These are phyloP conservation scores for Moringa oleifera DNA, from an alignment of 345 rosid genomes.

Conservation along the genomic window DNA sequence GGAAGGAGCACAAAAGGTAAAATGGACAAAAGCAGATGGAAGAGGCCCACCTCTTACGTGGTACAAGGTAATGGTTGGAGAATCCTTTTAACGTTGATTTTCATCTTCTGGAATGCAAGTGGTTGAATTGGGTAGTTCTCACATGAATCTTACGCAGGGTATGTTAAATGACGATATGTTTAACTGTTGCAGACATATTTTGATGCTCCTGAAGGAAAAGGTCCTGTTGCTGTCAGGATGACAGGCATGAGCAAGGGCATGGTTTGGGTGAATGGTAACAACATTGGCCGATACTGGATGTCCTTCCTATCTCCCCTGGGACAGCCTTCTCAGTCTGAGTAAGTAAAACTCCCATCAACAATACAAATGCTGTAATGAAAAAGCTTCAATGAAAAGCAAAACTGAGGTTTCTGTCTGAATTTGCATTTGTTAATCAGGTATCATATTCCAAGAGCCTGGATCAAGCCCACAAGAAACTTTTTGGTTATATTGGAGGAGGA, in stretches of 20 bases:
- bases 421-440: constrained; percentile 31
- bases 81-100: neutral
- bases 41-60: constrained; percentile 50
- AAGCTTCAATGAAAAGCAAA: neutral
- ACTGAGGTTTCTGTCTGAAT: too few species aligned
- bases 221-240: constrained; percentile 54
- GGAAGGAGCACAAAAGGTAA: constrained; percentile 41
- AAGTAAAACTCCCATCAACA: constrained; percentile 5
- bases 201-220: constrained; percentile 58
- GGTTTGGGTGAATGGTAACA: constrained; percentile 82
- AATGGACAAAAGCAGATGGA: constrained; percentile 37
- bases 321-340: constrained; percentile 65
- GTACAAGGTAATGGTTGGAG: constrained; percentile 59
- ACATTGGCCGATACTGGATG: constrained; percentile 83
- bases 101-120: too few species aligned
- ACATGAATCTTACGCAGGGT: too few species aligned
- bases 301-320: constrained; percentile 62
- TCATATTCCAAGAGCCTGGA: constrained; percentile 77
- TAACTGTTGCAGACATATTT: constrained; percentile 49
- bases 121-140: too few species aligned
- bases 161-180: too few species aligned
- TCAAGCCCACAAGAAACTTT: constrained; percentile 57
- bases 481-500: constrained; percentile 76
- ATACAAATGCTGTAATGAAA: neutral
- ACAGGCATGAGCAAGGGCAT: constrained; percentile 69